Base-by-base conservation (phyloP, 192 early-diverging fungal species). In the Coemansia sp. region DNA sequence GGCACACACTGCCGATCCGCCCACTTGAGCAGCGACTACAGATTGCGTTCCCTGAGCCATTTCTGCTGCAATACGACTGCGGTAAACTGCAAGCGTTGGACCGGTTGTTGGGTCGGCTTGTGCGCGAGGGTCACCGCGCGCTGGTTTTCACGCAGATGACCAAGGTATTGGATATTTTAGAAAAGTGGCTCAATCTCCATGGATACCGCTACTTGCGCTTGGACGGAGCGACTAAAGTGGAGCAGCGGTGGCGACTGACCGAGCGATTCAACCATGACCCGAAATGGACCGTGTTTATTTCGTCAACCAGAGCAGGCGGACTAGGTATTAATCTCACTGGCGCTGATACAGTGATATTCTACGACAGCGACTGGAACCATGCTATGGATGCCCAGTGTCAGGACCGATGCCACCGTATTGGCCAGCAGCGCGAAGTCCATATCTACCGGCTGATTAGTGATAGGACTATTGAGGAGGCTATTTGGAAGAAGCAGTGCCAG, bases 71-170 rank as follows among this genome's bases (percentile, higher is more conserved):
- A 71, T 96, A 91, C 77, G 93, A 96, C 78, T 96, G 93, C 69
- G 92, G 94, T 20, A 99, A 99, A 73, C 91, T 98, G 87, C 72
- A 93, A 43, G 74, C 95, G 4, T 74, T 99, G 61, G 90, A 94
- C 71, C 86, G 88, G 22, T 79, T 99, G 40, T 69, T 99, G 66
- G 88, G 91, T 3, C 84, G 93, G 13, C 84, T 98, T 20, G 91
- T 94, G 65, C 90, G 89, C 52, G 93, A 91, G 34, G 96, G 96
- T 4, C 95, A 98, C 84, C 91, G 98, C 27, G 96, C 96, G 1
- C 78, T 99, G 66, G 91, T 99, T 63, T 98, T 98, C 75, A 97
- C 96, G 12, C 98, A 98, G 75, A 93, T 97, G 91, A 95, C 96
- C 46, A 86, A 88, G 62, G 89, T 98, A 89, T 86, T 99, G 63